Percentiles rank a stretch among this genome's conserved stretches.
Conservation (phyloP, 345 rosid genomes). For the Erodium maritimum region DNA sequence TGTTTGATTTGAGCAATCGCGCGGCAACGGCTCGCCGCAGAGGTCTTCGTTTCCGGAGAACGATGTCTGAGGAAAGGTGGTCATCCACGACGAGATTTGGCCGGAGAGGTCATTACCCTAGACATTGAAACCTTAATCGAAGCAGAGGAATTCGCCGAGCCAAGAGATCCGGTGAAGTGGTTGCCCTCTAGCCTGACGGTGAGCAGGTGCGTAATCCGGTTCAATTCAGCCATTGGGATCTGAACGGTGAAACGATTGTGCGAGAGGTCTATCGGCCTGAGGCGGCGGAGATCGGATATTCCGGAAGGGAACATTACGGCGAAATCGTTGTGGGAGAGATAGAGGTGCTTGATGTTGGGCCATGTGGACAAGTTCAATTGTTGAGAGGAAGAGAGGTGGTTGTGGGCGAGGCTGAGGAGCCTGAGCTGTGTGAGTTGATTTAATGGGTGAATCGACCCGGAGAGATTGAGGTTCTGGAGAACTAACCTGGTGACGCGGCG, state of each 20-base stretch:
- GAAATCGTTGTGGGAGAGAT: constrained; percentile 30
- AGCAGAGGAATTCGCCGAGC: constrained; percentile 5
- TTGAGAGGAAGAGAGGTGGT: constrained; percentile 17
- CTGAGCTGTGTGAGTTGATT: constrained; percentile 23
- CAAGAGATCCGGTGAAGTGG: constrained; percentile 18
- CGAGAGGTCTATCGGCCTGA: constrained; percentile 29
- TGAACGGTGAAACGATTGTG: constrained; percentile 22
- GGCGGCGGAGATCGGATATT: constrained; percentile 16
- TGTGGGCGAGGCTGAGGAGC: constrained; percentile 28
- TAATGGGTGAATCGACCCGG: constrained; percentile 15
- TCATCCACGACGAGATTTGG: constrained; percentile 19
- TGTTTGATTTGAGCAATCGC: constrained; percentile 15
- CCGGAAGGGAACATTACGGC: constrained; percentile 22
- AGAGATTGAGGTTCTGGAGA: constrained; percentile 21
- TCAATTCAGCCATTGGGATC: constrained; percentile 22
- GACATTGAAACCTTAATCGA: constrained; percentile 23
- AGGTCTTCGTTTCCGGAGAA: constrained; percentile 25
- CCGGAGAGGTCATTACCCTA: constrained; percentile 27
- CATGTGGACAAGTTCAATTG: constrained; percentile 16
- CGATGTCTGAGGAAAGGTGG: constrained; percentile 18
- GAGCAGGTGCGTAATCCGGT: constrained; percentile 15
- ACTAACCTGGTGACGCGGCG: constrained; percentile 26
- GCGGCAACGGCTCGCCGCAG: constrained; percentile 26
- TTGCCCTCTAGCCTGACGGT: constrained; percentile 31
- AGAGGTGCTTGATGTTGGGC: constrained; percentile 22